Conservation (phyloP, 352 stramenopile genomes). For the Thalassiosira hispida region DNA sequence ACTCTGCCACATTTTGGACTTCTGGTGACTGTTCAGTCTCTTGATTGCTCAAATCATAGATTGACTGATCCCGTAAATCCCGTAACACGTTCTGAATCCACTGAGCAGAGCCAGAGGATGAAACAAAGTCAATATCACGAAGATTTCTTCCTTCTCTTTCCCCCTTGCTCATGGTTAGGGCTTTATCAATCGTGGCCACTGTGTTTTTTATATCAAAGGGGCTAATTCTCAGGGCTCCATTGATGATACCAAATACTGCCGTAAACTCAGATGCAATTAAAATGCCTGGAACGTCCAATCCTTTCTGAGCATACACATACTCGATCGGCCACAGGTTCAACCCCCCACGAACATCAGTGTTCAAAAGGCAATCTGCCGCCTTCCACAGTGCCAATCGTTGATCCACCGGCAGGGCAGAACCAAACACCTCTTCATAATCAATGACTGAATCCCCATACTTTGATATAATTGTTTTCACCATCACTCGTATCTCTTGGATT, state of each 20-base stretch:
- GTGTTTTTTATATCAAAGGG: constrained; percentile 91
- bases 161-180: constrained; percentile 89
- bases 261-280: constrained; percentile 95
- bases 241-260: constrained; percentile 91
- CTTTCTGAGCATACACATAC: constrained; percentile 72
- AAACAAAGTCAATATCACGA: constrained; percentile 95
- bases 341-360: constrained; percentile 93
- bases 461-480: constrained; percentile 68
- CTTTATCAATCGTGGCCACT: constrained; percentile 86
- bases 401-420: constrained; percentile 84
- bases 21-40: not conserved
- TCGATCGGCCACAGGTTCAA: constrained; percentile 95
- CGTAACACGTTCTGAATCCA: constrained; percentile 94
- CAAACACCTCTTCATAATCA: constrained; percentile 70
- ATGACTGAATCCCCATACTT: constrained; percentile 61
- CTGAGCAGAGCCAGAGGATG: constrained; percentile 84
- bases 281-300: constrained; percentile 85
- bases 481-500: constrained; percentile 40
- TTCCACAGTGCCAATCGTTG: constrained; percentile 91
- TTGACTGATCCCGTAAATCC: constrained; percentile 81
- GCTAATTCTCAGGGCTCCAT: constrained; percentile 92
- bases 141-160: constrained; percentile 88
- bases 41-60: constrained; percentile 14
- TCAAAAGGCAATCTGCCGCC: constrained; percentile 91
- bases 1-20: constrained; percentile 38